Percentiles rank a stretch among this genome's conserved stretches.
Evolutionary conservation across 164 flowering plant species (phyloP).

Genomic region (Platanus orientalis): DNA sequence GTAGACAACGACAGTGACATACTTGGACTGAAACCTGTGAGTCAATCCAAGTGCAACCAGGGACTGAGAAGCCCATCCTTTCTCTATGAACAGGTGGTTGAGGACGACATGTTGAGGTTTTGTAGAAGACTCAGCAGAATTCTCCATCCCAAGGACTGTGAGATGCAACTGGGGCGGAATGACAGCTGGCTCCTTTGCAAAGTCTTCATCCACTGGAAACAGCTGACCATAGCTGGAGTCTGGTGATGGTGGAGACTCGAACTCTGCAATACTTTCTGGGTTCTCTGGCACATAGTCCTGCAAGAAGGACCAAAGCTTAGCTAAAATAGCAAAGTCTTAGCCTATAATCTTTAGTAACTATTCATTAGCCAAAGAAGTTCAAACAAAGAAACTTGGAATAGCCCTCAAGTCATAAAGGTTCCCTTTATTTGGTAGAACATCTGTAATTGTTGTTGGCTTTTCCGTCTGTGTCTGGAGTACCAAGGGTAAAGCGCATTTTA

Average conservation of each 20-base stretch:
- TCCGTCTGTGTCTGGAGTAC: too few relatives aligned
- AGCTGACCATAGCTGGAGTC: constrained; percentile 63
- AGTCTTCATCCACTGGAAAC: constrained; percentile 65
- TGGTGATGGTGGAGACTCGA: constrained; percentile 81
- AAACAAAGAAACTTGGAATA: not conserved
- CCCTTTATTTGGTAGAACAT: not conserved
- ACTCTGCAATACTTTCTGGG: constrained; percentile 61
- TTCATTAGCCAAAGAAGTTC: too few relatives aligned
- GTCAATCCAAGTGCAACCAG: constrained; percentile 78
- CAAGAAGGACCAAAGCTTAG: constrained; percentile 4
- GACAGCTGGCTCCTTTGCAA: constrained; percentile 63
- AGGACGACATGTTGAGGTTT: constrained; percentile 85
- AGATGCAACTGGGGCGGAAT: constrained; percentile 75
- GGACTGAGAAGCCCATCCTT: constrained; percentile 71
- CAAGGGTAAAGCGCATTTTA: too few relatives aligned
- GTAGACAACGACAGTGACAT: constrained; percentile 85
- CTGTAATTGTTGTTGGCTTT: too few relatives aligned
- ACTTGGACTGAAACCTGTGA: constrained; percentile 78
- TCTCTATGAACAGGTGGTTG: constrained; percentile 82
- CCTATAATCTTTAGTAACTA: too few relatives aligned
- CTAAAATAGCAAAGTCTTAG: too few relatives aligned
- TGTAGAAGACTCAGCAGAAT: constrained; percentile 31
- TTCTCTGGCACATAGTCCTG: constrained; percentile 84
- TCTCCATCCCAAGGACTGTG: constrained; percentile 51
- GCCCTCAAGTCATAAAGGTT: not conserved